These are phyloP conservation scores for Aquilaria sinensis DNA, from an alignment of 345 rosid species.

Conservation along the genomic window DNA sequence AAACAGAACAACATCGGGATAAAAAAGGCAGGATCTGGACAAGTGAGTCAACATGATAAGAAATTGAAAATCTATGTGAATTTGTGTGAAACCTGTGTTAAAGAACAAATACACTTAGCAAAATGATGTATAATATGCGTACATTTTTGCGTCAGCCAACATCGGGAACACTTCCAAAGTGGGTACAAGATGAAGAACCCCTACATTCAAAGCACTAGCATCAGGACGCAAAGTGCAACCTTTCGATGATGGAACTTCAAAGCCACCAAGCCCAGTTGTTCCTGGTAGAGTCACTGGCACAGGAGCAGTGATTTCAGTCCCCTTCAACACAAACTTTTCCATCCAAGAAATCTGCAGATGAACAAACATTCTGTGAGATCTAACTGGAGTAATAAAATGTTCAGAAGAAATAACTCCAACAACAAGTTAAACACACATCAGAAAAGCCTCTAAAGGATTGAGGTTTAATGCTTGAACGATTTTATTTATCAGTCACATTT, in stretches of 20 bases:
- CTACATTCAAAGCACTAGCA: conserved; percentile 92
- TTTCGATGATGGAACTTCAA: conserved; percentile 95
- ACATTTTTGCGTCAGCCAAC: conserved; percentile 76
- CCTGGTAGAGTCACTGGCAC: conserved; percentile 93
- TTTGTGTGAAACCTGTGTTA: no score
- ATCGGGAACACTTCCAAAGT: conserved; percentile 92
- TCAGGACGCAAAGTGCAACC: conserved; percentile 90
- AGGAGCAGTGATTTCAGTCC: conserved; percentile 96
- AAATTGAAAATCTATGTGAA: no score
- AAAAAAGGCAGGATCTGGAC: no score
- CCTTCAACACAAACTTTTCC: conserved; percentile 92
- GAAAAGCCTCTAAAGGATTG: neutral
- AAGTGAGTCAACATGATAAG: no score
- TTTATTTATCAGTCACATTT: no score
- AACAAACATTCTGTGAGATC: conserved; percentile 8
- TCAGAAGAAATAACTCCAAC: conserved; percentile 8
- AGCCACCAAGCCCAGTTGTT: conserved; percentile 99
- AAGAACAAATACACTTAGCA: neutral
- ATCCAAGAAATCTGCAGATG: conserved; percentile 90
- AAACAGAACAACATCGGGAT: no score
- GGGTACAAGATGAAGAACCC: conserved; percentile 97
- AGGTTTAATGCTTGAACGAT: neutral
- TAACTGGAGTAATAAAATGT: conserved; percentile 1
- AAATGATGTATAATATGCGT: conserved; percentile 22
- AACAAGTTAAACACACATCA: conserved; percentile 5